A percentile compares a stretch with the other conserved stretches of the same genome.
Evolutionary conservation across 768 basidiomycete species (phyloP).

Genomic region (Kwoniella heveanensis): DNA sequence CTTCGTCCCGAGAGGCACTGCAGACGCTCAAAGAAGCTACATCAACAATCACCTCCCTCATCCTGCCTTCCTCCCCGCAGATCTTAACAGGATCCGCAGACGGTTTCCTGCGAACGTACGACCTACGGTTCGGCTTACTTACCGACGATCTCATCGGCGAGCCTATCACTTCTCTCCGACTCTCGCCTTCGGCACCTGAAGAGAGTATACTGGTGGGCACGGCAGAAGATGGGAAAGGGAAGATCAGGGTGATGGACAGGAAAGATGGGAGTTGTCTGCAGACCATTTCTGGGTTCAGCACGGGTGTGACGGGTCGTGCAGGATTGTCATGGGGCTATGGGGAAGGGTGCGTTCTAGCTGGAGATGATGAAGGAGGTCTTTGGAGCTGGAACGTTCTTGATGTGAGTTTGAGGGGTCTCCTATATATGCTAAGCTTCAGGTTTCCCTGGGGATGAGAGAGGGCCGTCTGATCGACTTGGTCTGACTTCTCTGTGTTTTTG

Average conservation of each 20-base stretch:
- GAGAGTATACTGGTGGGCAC: constrained; percentile 78
- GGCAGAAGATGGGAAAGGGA: constrained; percentile 66
- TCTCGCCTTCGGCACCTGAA: constrained; percentile 62
- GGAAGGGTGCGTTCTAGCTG: constrained; percentile 78
- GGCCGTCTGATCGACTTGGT: no score
- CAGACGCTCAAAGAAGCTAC: constrained; percentile 62
- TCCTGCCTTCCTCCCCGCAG: constrained; percentile 60
- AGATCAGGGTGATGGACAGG: constrained; percentile 81
- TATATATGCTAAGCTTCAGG: no score
- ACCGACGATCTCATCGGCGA: constrained; percentile 86
- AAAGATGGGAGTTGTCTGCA: constrained; percentile 77
- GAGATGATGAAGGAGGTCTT: constrained; percentile 84
- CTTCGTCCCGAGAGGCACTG: constrained; percentile 80
- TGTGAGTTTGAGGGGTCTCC: constrained; percentile 60
- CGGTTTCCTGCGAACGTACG: constrained; percentile 88
- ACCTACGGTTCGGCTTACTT: constrained; percentile 88
- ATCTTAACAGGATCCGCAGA: constrained; percentile 84
- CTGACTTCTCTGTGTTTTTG: no score
- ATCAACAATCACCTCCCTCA: constrained; percentile 44
- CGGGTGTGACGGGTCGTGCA: constrained; percentile 66
- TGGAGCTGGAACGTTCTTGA: constrained; percentile 95
- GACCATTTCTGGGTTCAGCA: constrained; percentile 75
- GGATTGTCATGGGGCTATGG: constrained; percentile 70
- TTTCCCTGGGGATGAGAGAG: no score
- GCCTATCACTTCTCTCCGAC: constrained; percentile 80